Evolutionary conservation across 2,329 filamentous ascomycete species (phyloP).

Genomic region (Kalaharituber pfeilii): DNA sequence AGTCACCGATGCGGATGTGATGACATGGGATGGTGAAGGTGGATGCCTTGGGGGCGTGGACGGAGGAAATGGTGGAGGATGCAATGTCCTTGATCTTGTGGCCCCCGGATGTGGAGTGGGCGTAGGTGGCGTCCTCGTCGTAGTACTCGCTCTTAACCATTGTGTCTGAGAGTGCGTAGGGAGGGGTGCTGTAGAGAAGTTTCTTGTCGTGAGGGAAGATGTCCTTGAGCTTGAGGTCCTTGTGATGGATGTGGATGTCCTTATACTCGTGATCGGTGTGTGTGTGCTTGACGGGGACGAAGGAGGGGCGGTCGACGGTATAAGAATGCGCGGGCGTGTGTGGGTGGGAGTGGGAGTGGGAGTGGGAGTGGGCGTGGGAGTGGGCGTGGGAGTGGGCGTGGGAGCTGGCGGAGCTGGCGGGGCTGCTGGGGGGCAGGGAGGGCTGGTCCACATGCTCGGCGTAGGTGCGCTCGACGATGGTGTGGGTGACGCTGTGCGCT

Average conservation of each 20-base stretch:
- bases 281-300: slow-evolving; percentile 5
- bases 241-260: slow-evolving; percentile 8
- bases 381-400: not conserved
- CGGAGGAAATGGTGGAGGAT: slow-evolving; percentile 29
- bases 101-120: slow-evolving; percentile 23
- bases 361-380: not conserved
- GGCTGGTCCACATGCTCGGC: not conserved
- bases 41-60: slow-evolving; percentile 33
- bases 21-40: slow-evolving; percentile 97
- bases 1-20: slow-evolving; percentile 97
- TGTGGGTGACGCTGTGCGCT: not conserved
- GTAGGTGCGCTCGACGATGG: not conserved
- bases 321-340: slow-evolving; percentile 9
- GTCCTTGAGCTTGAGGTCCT: slow-evolving; percentile 12
- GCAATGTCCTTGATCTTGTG: slow-evolving; percentile 24
- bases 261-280: slow-evolving; percentile 3
- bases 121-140: slow-evolving; percentile 33
- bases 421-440: not conserved
- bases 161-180: slow-evolving; percentile 15
- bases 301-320: slow-evolving; percentile 2
- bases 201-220: slow-evolving; percentile 25
- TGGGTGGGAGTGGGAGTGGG: not conserved
- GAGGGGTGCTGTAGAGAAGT: slow-evolving; percentile 23
- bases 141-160: slow-evolving; percentile 32
- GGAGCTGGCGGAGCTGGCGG: not conserved